Evolutionary conservation across 257 asterid species (phyloP).

Genomic region (Capsicum rhomboideum): DNA sequence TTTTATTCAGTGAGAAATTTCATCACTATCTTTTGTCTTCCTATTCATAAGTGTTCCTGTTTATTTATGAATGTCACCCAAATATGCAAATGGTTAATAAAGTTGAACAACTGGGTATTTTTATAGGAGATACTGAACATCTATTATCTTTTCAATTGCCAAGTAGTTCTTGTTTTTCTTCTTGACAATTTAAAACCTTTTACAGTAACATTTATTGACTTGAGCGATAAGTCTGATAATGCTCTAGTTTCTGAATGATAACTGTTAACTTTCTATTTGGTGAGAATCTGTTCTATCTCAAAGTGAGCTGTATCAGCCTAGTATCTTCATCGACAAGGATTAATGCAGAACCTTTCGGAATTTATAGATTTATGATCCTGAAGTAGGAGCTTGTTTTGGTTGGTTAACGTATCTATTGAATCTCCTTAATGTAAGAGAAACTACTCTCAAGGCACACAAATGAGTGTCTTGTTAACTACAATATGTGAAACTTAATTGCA

Average conservation of each 20-base stretch:
- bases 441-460: neutral
- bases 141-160: neutral
- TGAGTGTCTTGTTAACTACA: neutral
- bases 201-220: neutral
- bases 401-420: neutral
- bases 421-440: neutral
- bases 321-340: neutral
- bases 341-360: neutral
- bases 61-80: neutral
- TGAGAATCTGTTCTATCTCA: neutral
- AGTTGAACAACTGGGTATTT: neutral
- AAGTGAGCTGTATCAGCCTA: neutral
- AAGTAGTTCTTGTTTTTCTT: neutral
- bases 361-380: neutral
- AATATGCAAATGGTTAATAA: neutral
- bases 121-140: neutral
- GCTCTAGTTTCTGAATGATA: neutral
- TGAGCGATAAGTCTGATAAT: neutral
- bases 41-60: neutral
- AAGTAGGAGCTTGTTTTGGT: neutral
- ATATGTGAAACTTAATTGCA: constrained; percentile 21
- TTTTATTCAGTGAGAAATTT: neutral
- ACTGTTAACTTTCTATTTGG: neutral
- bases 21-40: neutral
- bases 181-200: neutral